Evolutionary conservation across 176 grass and related monocot genomes (phyloP).

Genomic region (Carex pumila): DNA sequence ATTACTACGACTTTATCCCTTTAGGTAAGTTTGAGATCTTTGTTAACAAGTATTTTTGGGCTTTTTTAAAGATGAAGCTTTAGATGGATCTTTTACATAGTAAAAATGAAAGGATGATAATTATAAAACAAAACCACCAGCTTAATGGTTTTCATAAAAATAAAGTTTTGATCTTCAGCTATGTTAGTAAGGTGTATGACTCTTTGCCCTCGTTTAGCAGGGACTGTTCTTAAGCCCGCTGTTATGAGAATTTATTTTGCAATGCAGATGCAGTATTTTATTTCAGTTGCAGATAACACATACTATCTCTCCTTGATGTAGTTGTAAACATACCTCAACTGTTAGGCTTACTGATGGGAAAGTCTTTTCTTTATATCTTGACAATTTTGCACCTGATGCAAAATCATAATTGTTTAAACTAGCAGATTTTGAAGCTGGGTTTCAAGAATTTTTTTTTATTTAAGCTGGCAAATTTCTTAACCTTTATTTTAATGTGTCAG

Average conservation of each 20-base stretch:
- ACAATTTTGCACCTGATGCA: background rate
- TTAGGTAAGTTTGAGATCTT: conserved; percentile 49
- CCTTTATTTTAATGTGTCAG: background rate
- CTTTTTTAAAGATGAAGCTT: background rate
- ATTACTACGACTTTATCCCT: conserved; percentile 79
- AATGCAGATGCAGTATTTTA: background rate
- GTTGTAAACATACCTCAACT: background rate
- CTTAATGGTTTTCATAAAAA: background rate
- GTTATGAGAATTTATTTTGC: background rate
- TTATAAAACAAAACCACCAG: background rate
- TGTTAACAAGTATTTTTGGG: background rate
- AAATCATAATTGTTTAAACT: background rate
- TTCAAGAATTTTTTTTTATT: background rate
- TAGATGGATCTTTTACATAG: background rate
- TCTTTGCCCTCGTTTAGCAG: background rate
- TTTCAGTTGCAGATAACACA: background rate
- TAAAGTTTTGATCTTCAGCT: background rate
- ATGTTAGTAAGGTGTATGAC: background rate
- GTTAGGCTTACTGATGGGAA: background rate
- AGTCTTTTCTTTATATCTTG: background rate
- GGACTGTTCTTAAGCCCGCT: background rate
- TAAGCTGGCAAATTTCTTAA: background rate
- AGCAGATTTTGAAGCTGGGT: background rate
- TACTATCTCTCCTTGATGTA: background rate
- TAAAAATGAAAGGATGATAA: background rate